Evolutionary conservation across 1,284 basidiomycete genomes (phyloP).

Genomic region (Ganoderma leucocontextum): DNA sequence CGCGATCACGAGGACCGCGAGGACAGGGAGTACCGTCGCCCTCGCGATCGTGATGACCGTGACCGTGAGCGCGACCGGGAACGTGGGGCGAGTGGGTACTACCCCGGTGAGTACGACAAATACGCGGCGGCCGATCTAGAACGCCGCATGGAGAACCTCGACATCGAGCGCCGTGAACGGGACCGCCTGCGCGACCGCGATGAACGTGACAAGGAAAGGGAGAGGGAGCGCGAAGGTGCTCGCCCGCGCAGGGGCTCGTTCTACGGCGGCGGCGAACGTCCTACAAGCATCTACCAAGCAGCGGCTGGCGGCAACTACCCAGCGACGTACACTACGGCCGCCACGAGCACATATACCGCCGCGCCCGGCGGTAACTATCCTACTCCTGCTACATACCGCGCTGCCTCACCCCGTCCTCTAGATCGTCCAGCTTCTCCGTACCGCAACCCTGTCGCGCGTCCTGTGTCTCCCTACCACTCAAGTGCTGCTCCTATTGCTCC

Average conservation of each 20-base stretch:
- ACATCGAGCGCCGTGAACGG: constrained; percentile 38
- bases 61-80: constrained; percentile 35
- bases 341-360: constrained; percentile 26
- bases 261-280: constrained; percentile 36
- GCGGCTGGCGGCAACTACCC: constrained; percentile 32
- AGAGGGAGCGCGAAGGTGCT: constrained; percentile 23
- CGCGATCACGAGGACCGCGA: constrained; percentile 54
- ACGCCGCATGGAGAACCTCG: constrained; percentile 42
- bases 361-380: constrained; percentile 35
- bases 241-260: constrained; percentile 39
- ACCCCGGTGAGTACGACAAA: constrained; percentile 39
- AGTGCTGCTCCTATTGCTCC: constrained; percentile 28
- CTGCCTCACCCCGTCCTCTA: constrained; percentile 35
- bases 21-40: constrained; percentile 38
- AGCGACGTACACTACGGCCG: constrained; percentile 22
- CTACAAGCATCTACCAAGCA: constrained; percentile 35
- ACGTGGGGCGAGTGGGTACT: constrained; percentile 26
- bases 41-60: constrained; percentile 38
- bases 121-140: constrained; percentile 41
- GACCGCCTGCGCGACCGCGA: constrained; percentile 41
- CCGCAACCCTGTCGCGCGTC: constrained; percentile 27
- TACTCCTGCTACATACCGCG: constrained; percentile 26
- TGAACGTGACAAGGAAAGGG: constrained; percentile 22
- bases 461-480: constrained; percentile 36
- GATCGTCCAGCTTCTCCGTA: constrained; percentile 37